Conservation (phyloP, 768 basidiomycete genomes). For the Kwoniella europaea region DNA sequence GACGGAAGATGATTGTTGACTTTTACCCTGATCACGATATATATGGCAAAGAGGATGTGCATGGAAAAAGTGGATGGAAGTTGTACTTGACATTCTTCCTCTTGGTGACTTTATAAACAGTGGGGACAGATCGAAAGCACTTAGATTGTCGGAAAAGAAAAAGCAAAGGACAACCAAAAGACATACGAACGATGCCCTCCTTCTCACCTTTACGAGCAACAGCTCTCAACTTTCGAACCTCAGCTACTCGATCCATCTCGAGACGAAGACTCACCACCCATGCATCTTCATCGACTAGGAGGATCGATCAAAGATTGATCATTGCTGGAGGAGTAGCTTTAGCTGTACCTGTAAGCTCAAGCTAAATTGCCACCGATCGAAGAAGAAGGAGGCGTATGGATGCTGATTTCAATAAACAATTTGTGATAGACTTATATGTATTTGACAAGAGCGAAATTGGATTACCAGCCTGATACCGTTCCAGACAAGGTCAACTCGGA, state of each 20-base stretch:
- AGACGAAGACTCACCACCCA: neutral
- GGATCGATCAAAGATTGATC: constrained; percentile 9
- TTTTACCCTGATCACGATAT: constrained; percentile 10
- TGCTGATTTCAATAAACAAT: neutral
- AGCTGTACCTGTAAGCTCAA: constrained; percentile 22
- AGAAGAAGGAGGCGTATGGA: neutral
- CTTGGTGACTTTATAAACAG: neutral
- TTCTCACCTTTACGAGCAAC: constrained; percentile 3
- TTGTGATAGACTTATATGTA: constrained; percentile 33
- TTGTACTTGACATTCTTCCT: neutral
- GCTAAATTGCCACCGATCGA: neutral
- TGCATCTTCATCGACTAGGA: neutral
- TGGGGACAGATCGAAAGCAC: neutral
- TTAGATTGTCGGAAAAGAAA: neutral
- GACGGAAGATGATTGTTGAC: neutral
- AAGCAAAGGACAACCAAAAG: neutral
- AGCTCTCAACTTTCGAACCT: neutral
- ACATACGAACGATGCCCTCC: neutral
- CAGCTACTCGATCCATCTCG: neutral
- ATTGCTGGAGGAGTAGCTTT: constrained; percentile 25
- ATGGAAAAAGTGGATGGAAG: neutral
- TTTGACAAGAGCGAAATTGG: constrained; percentile 32
- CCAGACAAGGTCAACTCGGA: constrained; percentile 20
- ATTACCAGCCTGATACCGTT: constrained; percentile 23
- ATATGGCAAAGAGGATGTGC: neutral